phyloP scores from a whole-genome alignment of 805 yeast genomes.

The Cyberlindnera mycetangii region DNA sequence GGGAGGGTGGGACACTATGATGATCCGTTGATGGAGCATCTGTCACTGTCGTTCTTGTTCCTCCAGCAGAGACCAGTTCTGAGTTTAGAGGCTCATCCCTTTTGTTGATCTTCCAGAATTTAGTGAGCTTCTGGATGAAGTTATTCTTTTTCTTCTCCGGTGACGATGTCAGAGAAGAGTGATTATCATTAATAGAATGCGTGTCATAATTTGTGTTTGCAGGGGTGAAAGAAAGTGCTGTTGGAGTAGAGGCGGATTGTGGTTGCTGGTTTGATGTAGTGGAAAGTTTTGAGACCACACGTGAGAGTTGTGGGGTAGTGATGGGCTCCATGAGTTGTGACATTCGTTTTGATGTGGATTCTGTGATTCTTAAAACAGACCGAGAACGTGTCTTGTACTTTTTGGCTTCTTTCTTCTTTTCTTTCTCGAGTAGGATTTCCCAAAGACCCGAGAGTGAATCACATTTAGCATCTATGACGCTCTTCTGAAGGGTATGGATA shows the following conservation, averaged over 20 bases:
- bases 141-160: constrained; percentile 30
- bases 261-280: constrained; percentile 4
- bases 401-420: constrained; percentile 30
- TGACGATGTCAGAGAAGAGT: constrained; percentile 13
- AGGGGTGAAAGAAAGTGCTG: constrained; percentile 1
- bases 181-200: constrained; percentile 2
- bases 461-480: constrained; percentile 57
- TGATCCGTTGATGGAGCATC: constrained; percentile 3
- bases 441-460: constrained; percentile 76
- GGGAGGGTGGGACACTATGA: not conserved
- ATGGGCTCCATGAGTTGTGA: constrained; percentile 28
- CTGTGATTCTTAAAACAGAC: constrained; percentile 31
- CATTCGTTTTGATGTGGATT: constrained; percentile 28
- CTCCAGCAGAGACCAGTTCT: constrained; percentile 2
- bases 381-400: constrained; percentile 35
- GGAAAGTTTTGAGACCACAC: constrained; percentile 28
- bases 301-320: constrained; percentile 25
- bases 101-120: constrained; percentile 31
- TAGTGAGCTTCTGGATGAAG: constrained; percentile 32
- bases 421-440: constrained; percentile 58
- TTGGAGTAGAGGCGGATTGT: not conserved
- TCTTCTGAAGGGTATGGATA: constrained; percentile 52
- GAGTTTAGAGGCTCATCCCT: constrained; percentile 14
- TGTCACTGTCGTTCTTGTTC: constrained; percentile 6
- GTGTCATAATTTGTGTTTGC: constrained; percentile 3